phyloP scores from a whole-genome alignment of 1,284 basidiomycete species.

The Ganoderma boninense region DNA sequence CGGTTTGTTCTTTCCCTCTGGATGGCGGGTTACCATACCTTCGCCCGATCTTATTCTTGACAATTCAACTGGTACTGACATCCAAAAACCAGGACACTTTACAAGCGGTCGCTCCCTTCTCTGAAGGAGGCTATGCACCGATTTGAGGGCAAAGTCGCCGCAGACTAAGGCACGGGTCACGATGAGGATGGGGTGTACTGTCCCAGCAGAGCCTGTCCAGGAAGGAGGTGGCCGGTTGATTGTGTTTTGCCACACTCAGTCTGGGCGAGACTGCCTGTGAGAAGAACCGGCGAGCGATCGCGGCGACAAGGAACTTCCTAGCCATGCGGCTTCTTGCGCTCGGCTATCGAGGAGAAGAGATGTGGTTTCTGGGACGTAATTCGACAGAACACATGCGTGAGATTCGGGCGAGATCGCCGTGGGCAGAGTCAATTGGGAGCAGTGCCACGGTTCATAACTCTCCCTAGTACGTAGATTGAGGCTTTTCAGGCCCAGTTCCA shows the following conservation, averaged over 20 bases:
- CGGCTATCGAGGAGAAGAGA: constrained; percentile 1
- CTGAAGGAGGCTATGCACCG: too few relatives aligned
- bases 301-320: not conserved
- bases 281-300: not conserved
- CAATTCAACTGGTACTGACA: too few relatives aligned
- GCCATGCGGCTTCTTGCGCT: not conserved
- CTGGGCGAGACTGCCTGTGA: not conserved
- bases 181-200: not conserved
- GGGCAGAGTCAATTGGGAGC: not conserved
- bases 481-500: not conserved
- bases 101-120: too few relatives aligned
- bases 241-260: not conserved
- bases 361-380: not conserved
- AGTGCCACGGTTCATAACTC: not conserved
- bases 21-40: not conserved
- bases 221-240: not conserved
- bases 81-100: too few relatives aligned
- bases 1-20: too few relatives aligned
- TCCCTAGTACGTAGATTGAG: not conserved
- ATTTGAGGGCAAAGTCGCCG: not conserved
- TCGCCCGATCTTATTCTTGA: too few relatives aligned
- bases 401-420: not conserved
- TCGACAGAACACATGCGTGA: not conserved
- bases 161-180: not conserved
- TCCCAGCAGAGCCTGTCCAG: not conserved